Evolutionary conservation across 2,329 filamentous ascomycete genomes (phyloP).

Genomic region (Colletotrichum aenigma): DNA sequence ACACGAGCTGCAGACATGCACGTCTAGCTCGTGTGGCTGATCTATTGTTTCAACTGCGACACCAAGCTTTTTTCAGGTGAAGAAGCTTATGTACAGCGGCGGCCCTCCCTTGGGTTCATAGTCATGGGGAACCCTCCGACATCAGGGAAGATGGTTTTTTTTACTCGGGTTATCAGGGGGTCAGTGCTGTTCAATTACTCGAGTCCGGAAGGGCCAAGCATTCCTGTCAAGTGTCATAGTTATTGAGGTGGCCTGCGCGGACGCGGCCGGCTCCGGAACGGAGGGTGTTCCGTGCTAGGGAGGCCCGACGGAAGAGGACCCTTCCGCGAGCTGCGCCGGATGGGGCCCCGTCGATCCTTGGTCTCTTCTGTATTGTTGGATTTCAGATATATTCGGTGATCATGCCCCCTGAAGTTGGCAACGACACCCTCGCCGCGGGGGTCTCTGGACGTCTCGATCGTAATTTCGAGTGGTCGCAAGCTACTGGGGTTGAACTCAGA

Average conservation of each 20-base stretch:
- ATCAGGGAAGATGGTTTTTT: neutral
- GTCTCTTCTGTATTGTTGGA: neutral
- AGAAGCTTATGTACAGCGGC: conserved; percentile 1
- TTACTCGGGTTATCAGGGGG: neutral
- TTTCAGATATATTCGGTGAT: neutral
- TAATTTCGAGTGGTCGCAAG: neutral
- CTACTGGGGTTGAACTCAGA: neutral
- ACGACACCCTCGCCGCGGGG: neutral
- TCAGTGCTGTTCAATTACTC: neutral
- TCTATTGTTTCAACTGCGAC: conserved; percentile 2
- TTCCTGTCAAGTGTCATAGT: neutral
- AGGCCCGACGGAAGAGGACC: neutral
- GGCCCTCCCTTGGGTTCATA: neutral
- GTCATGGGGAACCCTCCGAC: neutral
- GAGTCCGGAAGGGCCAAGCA: neutral
- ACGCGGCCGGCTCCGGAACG: neutral
- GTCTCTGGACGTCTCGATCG: neutral
- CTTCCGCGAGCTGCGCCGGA: neutral
- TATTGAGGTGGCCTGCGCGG: neutral
- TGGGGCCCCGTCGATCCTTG: neutral
- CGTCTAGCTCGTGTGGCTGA: neutral
- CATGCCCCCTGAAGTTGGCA: neutral
- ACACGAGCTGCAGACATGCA: neutral
- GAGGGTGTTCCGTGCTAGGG: neutral
- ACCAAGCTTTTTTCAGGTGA: conserved; percentile 3